Base-by-base conservation (phyloP, 2,329 filamentous ascomycete genomes). In the Colletotrichum kahawae region DNA sequence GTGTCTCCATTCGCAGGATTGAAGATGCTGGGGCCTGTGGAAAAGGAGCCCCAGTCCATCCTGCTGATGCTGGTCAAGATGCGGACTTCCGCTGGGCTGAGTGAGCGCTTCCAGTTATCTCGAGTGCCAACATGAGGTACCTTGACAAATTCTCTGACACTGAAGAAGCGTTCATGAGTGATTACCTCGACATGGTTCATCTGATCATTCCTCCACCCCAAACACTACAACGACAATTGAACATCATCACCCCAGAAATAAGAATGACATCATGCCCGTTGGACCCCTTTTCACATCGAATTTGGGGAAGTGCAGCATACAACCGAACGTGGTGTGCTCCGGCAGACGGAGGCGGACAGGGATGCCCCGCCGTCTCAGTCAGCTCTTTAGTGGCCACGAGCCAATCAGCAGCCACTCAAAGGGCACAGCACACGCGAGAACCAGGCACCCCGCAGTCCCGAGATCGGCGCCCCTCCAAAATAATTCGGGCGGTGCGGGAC, bases 381-480 rank as follows among this genome's bases (percentile, higher is more conserved):
- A 56, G 57, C 67, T 13, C 31, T n/a, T 18, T 1, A 13, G 21
- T 13, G 64, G 43, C 31, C 8, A 12, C 5, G 1, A 18, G 38
- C 72, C 72, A 75, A 75, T 75, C 38, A 64, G 3, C 12, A 14
- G 8, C 10, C 9, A 3, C n/a, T 5, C 5, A 57, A 56, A 43
- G 33, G 33, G 24, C 7, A 9, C 24, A 14, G n/a, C 27, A 10
- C 18, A 33, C n/a, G 48, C 21, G 63, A 70, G 69, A 59, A 7
- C 0, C 33, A 13, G 63, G 3, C 63, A 75, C 63, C 72, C 72
- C 72, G 72, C 72, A 72, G 63, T 72, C 69, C 72, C 72, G 72
- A 71, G 48, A 75, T 72, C 72, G 72, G 72, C 72, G 72, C 43
- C 43, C 69, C 63, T 63, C 43, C 69, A 67, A 75, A 71, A 62